Base-by-base conservation (phyloP, 805 yeast genomes). In the Metschnikowia lunata region DNA sequence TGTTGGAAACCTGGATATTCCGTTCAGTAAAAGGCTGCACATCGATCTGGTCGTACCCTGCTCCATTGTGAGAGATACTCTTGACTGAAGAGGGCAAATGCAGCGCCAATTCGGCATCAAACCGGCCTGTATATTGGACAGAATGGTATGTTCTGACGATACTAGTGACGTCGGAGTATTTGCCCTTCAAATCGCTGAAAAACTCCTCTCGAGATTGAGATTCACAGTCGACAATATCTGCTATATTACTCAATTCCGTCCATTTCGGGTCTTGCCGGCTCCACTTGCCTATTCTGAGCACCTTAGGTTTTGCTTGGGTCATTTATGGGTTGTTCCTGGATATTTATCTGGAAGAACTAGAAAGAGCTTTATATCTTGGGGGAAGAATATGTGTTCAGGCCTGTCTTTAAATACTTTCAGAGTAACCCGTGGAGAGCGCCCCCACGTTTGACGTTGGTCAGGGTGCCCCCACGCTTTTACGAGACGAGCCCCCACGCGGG, bases 21-120 rank as follows among this genome's bases (percentile, higher is more conserved):
- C 72, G 67, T 18, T 66, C 69, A 4, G 73, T 67, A 48, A 82
- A 74, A 14, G 79, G 75, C 23, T 66, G 67, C 4, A 78, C 74
- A 50, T 83, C 86, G 36, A 83, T 69, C 62, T 83, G 88, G 58
- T 84, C 91, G 61, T 84, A 83, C 5, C 86, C 90, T 0, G 91
- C 91, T 45, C 90, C 90, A 47, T 73, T 66, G 60, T 83, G 88
- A 48, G 79, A 68, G 11, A 84, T 65, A 11, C 77, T 66, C 46
- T 71, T 69, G 7, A 84, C 70, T 0, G 79, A 60, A 1, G 62
- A 44, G 4, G 91, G 91, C 43, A 84, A 67, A 26, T 72, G 71
- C 8, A 62, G 51, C 15, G 78, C 72, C 49, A 84, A 59, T 52
- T 84, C 89, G 39, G 68, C 75, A 58, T 84, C 89, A 49, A 84